These are phyloP conservation scores for Lolium perenne DNA, from an alignment of 176 grass and related monocot genomes.

Conservation along the genomic window DNA sequence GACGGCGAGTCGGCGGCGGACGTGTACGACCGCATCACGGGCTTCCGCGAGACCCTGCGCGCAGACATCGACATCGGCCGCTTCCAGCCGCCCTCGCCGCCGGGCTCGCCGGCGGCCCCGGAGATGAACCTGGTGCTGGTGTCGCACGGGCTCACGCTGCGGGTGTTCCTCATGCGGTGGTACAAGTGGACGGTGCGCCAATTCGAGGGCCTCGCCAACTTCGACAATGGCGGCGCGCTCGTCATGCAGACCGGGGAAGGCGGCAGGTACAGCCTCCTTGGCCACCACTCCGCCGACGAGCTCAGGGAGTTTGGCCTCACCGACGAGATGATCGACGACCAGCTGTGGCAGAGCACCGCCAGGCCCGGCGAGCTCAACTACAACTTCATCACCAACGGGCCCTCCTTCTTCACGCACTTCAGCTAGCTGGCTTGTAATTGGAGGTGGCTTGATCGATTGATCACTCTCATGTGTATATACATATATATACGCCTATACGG, in stretches of 20 bases:
- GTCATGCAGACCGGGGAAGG: conserved; percentile 26
- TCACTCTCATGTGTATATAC: neutral
- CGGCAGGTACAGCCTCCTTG: conserved; percentile 22
- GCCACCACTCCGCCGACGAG: conserved; percentile 12
- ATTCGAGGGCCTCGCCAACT: conserved; percentile 5
- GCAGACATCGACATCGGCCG: conserved; percentile 31
- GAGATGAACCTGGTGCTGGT: conserved; percentile 34
- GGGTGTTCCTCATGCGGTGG: conserved; percentile 28
- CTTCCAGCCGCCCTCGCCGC: neutral
- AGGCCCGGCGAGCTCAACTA: conserved; percentile 24
- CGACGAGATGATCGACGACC: conserved; percentile 33
- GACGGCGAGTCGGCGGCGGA: conserved; percentile 33
- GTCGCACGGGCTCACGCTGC: conserved; percentile 19
- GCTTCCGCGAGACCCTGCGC: neutral
- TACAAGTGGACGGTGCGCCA: conserved; percentile 34
- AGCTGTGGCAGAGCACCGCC: conserved; percentile 12
- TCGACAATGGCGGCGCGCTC: conserved; percentile 27
- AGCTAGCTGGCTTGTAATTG: neutral
- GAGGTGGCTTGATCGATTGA: neutral
- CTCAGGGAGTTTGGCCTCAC: conserved; percentile 25
- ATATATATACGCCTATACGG: neutral
- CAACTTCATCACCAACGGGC: conserved; percentile 28
- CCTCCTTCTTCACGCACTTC: conserved; percentile 23
- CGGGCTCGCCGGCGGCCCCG: neutral
- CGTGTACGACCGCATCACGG: conserved; percentile 32